Percentiles rank a stretch among this genome's conserved stretches.
Conservation (phyloP, 805 yeast genomes). For the Metschnikowia lunata region DNA sequence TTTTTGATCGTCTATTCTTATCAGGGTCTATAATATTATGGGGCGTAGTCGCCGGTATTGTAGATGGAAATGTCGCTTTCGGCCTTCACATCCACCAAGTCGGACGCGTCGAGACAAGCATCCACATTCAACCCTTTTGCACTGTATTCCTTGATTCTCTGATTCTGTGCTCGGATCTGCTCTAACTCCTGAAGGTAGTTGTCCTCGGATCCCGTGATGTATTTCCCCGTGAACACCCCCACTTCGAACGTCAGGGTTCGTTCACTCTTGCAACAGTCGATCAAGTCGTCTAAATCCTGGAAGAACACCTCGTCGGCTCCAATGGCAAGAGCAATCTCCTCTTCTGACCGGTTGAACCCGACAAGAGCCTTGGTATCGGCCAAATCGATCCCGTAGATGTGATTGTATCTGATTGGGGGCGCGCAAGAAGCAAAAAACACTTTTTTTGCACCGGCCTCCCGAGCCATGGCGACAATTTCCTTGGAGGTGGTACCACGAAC, state of each 20-base stretch:
- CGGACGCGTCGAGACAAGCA: slow-evolving; percentile 39
- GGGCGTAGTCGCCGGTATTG: slow-evolving; percentile 50
- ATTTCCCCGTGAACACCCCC: slow-evolving; percentile 94
- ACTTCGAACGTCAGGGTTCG: slow-evolving; percentile 71
- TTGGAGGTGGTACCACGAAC: slow-evolving; percentile 97
- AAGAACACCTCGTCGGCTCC: slow-evolving; percentile 91
- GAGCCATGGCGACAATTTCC: slow-evolving; percentile 97
- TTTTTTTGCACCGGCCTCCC: slow-evolving; percentile 93
- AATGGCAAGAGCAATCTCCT: slow-evolving; percentile 68
- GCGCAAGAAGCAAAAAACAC: slow-evolving; percentile 98
- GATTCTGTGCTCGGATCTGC: slow-evolving; percentile 74
- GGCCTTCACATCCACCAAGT: slow-evolving; percentile 67
- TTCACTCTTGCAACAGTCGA: slow-evolving; percentile 66
- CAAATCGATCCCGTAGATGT: slow-evolving; percentile 94
- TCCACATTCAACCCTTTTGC: slow-evolving; percentile 41
- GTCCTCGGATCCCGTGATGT: slow-evolving; percentile 91
- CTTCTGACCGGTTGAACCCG: slow-evolving; percentile 73
- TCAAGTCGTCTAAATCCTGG: slow-evolving; percentile 78
- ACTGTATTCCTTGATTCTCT: slow-evolving; percentile 40
- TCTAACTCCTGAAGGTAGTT: slow-evolving; percentile 79
- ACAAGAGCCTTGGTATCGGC: slow-evolving; percentile 94
- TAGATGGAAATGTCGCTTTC: slow-evolving; percentile 60
- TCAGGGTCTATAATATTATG: slow-evolving; percentile 1
- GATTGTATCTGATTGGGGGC: slow-evolving; percentile 95
- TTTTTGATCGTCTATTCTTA: background rate